phyloP scores from a whole-genome alignment of 2,329 filamentous ascomycete species.

The Verticillium longisporum region DNA sequence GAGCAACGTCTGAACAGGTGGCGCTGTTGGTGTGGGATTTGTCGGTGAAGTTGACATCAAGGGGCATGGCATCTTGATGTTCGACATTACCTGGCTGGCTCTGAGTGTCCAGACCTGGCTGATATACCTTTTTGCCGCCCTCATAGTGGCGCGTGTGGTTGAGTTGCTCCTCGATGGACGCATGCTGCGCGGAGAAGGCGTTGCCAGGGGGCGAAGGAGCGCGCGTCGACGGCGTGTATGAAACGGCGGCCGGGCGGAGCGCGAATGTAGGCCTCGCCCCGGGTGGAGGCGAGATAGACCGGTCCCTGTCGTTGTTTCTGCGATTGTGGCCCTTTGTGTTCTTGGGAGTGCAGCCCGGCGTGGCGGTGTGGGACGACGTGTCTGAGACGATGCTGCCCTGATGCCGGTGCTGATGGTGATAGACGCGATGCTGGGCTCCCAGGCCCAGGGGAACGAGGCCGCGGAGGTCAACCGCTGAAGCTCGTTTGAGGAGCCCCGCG shows the following conservation, averaged over 20 bases:
- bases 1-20: too few relatives aligned
- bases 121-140: not conserved
- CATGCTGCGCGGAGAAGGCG: not conserved
- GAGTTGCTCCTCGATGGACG: not conserved
- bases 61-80: too few relatives aligned
- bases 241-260: too few relatives aligned
- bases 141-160: not conserved
- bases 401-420: not conserved
- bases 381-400: slow-evolving; percentile 1
- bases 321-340: not conserved
- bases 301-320: too few relatives aligned
- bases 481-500: not conserved
- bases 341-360: slow-evolving; percentile 1
- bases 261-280: too few relatives aligned
- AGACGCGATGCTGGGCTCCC: too few relatives aligned
- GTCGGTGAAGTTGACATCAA: too few relatives aligned
- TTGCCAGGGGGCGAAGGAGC: too few relatives aligned
- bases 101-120: too few relatives aligned
- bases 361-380: slow-evolving; percentile 6
- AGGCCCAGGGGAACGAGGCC: not conserved
- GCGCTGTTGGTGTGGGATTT: not conserved
- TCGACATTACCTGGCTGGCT: too few relatives aligned
- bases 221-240: too few relatives aligned
- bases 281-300: too few relatives aligned
- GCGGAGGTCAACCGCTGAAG: not conserved